Evolutionary conservation across 306 rosid species (phyloP).

Genomic region (Prunus mira): DNA sequence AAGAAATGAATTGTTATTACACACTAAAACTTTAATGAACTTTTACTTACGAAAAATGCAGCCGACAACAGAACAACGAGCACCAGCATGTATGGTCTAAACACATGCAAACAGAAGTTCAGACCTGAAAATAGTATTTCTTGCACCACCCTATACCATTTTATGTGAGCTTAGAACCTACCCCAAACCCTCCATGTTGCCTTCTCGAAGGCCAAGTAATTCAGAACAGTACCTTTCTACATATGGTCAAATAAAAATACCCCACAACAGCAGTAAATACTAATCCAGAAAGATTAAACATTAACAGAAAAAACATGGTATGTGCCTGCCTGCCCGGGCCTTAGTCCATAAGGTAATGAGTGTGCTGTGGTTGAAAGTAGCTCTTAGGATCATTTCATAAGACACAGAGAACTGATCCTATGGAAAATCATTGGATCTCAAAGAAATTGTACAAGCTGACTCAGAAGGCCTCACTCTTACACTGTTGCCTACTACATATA

Average conservation of each 20-base stretch:
- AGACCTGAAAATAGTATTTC: background rate
- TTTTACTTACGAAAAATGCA: background rate
- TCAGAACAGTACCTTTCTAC: background rate
- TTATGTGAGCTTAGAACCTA: background rate
- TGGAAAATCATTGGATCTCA: background rate
- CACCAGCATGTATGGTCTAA: background rate
- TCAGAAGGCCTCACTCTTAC: background rate
- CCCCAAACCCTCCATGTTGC: background rate
- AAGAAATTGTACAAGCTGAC: background rate
- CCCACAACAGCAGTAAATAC: background rate
- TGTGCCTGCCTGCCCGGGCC: background rate
- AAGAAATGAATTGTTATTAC: slow-evolving; percentile 10
- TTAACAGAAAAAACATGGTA: background rate
- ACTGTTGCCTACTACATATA: background rate
- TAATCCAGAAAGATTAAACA: background rate
- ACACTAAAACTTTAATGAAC: slow-evolving; percentile 7
- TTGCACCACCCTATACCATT: background rate
- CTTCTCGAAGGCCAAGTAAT: background rate
- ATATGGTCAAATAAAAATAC: background rate
- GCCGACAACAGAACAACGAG: background rate
- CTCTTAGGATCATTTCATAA: background rate
- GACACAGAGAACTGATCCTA: too few relatives aligned
- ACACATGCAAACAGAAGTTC: background rate
- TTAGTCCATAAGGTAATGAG: background rate
- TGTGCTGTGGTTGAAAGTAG: background rate